Evolutionary conservation across 108 stramenopile species (phyloP).

Genomic region (Cylindrotheca closterium): DNA sequence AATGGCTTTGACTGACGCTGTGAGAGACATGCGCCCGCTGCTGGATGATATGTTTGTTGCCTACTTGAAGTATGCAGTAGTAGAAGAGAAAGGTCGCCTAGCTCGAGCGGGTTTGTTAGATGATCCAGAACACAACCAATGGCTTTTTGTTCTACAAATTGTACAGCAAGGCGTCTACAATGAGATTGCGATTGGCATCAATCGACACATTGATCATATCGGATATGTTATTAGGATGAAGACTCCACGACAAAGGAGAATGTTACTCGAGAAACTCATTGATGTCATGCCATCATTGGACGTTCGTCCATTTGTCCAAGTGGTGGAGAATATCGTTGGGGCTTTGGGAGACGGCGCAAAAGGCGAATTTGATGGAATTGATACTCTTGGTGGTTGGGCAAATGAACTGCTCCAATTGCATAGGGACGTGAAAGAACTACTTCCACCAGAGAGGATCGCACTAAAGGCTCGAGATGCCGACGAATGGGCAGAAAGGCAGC

Average conservation of each 20-base stretch:
- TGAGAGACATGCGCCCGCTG: conserved; percentile 83
- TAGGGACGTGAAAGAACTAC: conserved; percentile 74
- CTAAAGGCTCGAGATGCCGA: conserved; percentile 77
- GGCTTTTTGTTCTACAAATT: conserved; percentile 84
- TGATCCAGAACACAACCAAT: conserved; percentile 84
- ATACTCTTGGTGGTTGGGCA: conserved; percentile 72
- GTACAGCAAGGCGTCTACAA: conserved; percentile 88
- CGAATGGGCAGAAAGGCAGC: conserved; percentile 80
- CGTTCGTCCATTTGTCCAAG: conserved; percentile 85
- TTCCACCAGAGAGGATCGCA: conserved; percentile 81
- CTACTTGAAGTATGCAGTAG: conserved; percentile 88
- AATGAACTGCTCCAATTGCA: conserved; percentile 79
- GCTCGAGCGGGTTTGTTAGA: conserved; percentile 69
- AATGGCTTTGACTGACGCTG: conserved; percentile 77
- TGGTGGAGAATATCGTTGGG: conserved; percentile 83
- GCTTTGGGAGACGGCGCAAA: conserved; percentile 71
- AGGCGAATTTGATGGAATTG: conserved; percentile 67
- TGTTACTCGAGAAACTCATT: conserved; percentile 64
- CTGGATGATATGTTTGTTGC: conserved; percentile 86
- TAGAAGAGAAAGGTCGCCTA: conserved; percentile 81
- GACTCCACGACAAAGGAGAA: conserved; percentile 63
- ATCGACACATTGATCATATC: conserved; percentile 81
- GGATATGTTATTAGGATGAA: conserved; percentile 83
- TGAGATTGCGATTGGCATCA: conserved; percentile 69
- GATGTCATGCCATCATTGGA: conserved; percentile 88